Evolutionary conservation across 495 filamentous ascomycete species (phyloP), one percentile per base, ranked within the genome.

Genomic region (Pyrenula massariospora): DNA sequence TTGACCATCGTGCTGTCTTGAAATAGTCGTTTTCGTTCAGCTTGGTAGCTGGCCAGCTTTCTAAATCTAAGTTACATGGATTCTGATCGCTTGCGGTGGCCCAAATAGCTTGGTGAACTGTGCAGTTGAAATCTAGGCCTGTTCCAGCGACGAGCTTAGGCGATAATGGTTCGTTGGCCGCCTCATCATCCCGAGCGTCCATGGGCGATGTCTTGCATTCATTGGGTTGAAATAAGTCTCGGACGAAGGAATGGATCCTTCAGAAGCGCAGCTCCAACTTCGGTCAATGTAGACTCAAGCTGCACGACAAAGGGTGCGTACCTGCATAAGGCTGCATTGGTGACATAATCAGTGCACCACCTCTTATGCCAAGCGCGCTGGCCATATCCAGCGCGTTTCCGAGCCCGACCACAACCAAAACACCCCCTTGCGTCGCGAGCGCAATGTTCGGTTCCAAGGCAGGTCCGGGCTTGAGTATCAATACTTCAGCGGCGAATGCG

Each of bases 1-100:
- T 20, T 59, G 63, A 77, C 83, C 82, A 86, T 77, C 83, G 77
- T 24, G 73, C 76, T 51, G 71, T 74, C 62, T 82, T 85, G 66
- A 85, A 84, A 65, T 77, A 77, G 58, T 75, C 76, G 2, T 56
- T 48, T 22, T 52, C 52, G 10, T 5, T 42, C 31, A 5, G 15
- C 15, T 42, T 5, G 15, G 15, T 5, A 15, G 31, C 31, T 8
- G 31, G 31, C 15, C 5, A 42, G 15, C 8, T 42, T 8, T 42
- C 15, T 5, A 42, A 42, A 15, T 42, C 31, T 15, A 15, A 15
- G 15, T 5, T 8, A 15, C 31, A 5, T 8, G 31, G 5, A 15
- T 15, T 15, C 15, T 42, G 8, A 5, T 5, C 31, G 8, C 15
- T 42, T 42, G 5, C 15, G 31, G 15, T 42, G 8, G 31, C 15